These are phyloP conservation scores for Chaetomium sp. DNA, from an alignment of 2,329 filamentous ascomycete genomes.

Conservation along the genomic window DNA sequence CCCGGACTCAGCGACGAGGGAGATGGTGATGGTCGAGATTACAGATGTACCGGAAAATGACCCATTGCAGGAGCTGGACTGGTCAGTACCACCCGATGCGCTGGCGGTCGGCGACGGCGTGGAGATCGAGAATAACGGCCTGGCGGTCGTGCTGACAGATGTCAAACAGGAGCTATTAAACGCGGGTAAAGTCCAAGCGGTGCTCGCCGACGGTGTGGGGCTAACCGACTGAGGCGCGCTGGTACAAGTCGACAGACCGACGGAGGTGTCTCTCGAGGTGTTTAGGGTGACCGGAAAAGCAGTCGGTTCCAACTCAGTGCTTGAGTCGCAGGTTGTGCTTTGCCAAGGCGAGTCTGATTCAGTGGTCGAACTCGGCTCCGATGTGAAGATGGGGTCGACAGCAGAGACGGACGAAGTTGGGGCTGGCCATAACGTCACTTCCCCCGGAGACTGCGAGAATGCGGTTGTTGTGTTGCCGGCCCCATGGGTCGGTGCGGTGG, in stretches of 20 bases:
- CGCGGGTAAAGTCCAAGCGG: slow-evolving; percentile 26
- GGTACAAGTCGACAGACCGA: not conserved
- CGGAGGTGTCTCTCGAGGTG: slow-evolving; percentile 3
- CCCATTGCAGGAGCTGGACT: slow-evolving; percentile 21
- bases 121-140: slow-evolving; percentile 19
- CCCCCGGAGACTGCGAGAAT: slow-evolving; percentile 7
- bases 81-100: not conserved
- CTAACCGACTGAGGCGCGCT: slow-evolving; percentile 5
- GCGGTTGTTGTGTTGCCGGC: not conserved
- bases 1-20: not conserved
- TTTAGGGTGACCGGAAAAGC: slow-evolving; percentile 15
- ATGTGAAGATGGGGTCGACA: not conserved
- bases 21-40: not conserved
- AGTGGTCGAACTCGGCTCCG: not conserved
- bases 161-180: slow-evolving; percentile 30
- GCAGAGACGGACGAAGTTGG: not conserved
- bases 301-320: not conserved
- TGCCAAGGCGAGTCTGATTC: not conserved
- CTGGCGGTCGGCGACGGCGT: slow-evolving; percentile 9
- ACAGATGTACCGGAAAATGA: not conserved
- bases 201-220: slow-evolving; percentile 18
- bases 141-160: not conserved
- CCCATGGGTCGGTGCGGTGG: not conserved
- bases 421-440: slow-evolving; percentile 27
- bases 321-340: not conserved